Evolutionary conservation across 1,284 basidiomycete species (phyloP).

Genomic region (Ustilago nuda): DNA sequence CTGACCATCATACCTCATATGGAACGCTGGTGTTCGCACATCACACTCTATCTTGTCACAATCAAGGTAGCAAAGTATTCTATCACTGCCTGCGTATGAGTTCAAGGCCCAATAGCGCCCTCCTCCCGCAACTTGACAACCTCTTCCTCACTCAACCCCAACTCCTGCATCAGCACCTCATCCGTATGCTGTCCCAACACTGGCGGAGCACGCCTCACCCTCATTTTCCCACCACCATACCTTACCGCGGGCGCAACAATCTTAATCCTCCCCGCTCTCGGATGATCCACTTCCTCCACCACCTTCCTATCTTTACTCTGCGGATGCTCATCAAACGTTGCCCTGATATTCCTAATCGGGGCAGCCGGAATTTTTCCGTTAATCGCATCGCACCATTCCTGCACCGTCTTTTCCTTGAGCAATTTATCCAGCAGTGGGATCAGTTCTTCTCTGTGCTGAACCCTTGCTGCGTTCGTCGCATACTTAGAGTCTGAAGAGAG

Average conservation of each 20-base stretch:
- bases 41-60: background rate
- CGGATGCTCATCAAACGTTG: constrained; percentile 87
- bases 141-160: constrained; percentile 76
- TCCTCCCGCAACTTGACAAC: constrained; percentile 73
- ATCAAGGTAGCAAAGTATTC: background rate
- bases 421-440: constrained; percentile 78
- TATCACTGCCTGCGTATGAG: background rate
- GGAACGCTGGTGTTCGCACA: background rate
- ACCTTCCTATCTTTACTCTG: constrained; percentile 80
- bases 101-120: constrained; percentile 54
- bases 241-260: constrained; percentile 85
- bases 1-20: background rate
- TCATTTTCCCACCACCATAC: constrained; percentile 81
- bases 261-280: constrained; percentile 83
- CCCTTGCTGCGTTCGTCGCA: constrained; percentile 77
- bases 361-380: constrained; percentile 60
- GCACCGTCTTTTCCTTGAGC: constrained; percentile 40
- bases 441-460: constrained; percentile 80
- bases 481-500: constrained; percentile 36
- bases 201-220: constrained; percentile 56
- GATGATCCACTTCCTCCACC: constrained; percentile 75
- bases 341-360: constrained; percentile 85
- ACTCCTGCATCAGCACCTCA: constrained; percentile 72
- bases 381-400: constrained; percentile 58
- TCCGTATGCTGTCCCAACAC: constrained; percentile 70